phyloP scores from a whole-genome alignment of 2,329 filamentous ascomycete genomes.

The Pseudogymnoascus verrucosus region DNA sequence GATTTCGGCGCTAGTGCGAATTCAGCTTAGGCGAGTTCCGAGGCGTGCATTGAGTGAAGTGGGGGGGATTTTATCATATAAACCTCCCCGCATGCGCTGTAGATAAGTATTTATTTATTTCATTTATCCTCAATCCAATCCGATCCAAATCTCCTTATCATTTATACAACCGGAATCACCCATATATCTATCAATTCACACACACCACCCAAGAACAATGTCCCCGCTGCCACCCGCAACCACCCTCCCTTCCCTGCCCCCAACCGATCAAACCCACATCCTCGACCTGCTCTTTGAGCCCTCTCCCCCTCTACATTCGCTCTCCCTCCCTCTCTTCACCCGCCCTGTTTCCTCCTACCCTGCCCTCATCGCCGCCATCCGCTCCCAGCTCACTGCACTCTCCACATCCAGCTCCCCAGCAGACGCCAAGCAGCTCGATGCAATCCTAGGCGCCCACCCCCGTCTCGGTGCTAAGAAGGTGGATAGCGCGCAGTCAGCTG shows the following conservation, averaged over 20 bases:
- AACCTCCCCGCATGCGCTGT: constrained; percentile 2
- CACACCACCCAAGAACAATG: neutral
- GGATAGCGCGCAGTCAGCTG: constrained; percentile 71
- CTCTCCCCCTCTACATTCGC: constrained; percentile 62
- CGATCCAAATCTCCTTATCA: neutral
- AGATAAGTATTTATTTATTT: neutral
- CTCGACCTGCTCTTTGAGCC: constrained; percentile 83
- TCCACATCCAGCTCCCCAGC: constrained; percentile 41
- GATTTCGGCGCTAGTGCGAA: constrained; percentile 4
- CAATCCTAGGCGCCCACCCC: constrained; percentile 74
- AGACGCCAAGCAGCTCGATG: constrained; percentile 52
- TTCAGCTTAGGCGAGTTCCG: constrained; percentile 6
- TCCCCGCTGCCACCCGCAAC: neutral
- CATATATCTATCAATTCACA: neutral
- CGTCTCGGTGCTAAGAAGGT: constrained; percentile 74
- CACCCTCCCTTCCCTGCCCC: neutral
- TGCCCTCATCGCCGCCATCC: constrained; percentile 60
- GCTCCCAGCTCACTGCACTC: constrained; percentile 53
- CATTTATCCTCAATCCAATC: neutral
- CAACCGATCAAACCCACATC: neutral
- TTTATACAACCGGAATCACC: neutral
- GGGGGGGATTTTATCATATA: constrained; percentile 5
- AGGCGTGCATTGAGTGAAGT: constrained; percentile 3
- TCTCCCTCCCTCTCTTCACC: constrained; percentile 57
- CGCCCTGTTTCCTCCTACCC: constrained; percentile 58